Evolutionary conservation across 805 yeast species (phyloP).

Genomic region (Ogataea nonfermentans): DNA sequence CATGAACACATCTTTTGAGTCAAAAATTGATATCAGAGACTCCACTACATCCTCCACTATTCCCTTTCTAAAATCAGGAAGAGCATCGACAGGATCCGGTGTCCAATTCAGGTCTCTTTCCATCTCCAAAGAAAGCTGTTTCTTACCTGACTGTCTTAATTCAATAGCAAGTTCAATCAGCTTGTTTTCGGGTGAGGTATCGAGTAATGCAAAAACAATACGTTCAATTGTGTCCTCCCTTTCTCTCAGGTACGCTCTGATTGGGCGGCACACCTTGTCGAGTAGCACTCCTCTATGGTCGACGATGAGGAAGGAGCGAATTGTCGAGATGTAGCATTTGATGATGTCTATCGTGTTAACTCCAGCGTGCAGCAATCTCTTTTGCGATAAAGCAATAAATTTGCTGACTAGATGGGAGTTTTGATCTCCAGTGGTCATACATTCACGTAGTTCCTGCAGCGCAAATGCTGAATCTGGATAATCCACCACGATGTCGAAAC

Average conservation of each 20-base stretch:
- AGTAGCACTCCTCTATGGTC: constrained; percentile 86
- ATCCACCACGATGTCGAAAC: constrained; percentile 53
- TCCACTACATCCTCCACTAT: constrained; percentile 67
- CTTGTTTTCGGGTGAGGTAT: constrained; percentile 39
- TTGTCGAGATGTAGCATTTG: constrained; percentile 64
- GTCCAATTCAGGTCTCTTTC: constrained; percentile 58
- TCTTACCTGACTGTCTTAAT: constrained; percentile 37
- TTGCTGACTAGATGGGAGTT: constrained; percentile 49
- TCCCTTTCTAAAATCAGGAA: constrained; percentile 73
- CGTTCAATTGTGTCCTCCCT: constrained; percentile 70
- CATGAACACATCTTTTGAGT: constrained; percentile 63
- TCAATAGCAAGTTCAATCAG: constrained; percentile 56
- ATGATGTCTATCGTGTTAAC: constrained; percentile 73
- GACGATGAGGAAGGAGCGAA: constrained; percentile 66
- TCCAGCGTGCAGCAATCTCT: constrained; percentile 70
- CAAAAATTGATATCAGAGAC: constrained; percentile 68
- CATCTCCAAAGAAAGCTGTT: constrained; percentile 36
- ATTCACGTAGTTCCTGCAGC: constrained; percentile 54
- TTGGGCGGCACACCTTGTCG: constrained; percentile 75
- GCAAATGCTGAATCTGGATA: constrained; percentile 55
- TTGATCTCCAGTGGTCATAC: constrained; percentile 47
- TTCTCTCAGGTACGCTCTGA: constrained; percentile 65
- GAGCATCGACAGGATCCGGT: constrained; percentile 88
- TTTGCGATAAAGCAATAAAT: constrained; percentile 46
- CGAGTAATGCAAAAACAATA: constrained; percentile 70